Percentiles rank a stretch among this genome's conserved stretches.
phyloP scores from a whole-genome alignment of 2,329 filamentous ascomycete genomes.

The Phialocephala sp. region DNA sequence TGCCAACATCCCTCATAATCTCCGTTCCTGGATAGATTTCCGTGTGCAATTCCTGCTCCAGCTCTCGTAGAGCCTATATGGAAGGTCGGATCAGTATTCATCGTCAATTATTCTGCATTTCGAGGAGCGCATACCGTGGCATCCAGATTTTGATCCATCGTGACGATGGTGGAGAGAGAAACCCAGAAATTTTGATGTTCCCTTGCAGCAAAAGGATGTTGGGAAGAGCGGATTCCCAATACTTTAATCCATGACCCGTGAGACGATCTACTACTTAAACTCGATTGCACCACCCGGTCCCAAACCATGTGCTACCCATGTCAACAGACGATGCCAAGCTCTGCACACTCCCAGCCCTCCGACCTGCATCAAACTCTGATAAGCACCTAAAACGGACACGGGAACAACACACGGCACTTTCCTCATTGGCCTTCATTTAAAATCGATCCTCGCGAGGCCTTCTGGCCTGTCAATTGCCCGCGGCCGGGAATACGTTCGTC shows the following conservation, averaged over 20 bases:
- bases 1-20: slow-evolving; percentile 58
- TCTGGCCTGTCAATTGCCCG: neutral
- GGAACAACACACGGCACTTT: neutral
- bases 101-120: neutral
- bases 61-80: slow-evolving; percentile 34
- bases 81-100: neutral
- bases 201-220: neutral
- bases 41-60: slow-evolving; percentile 42
- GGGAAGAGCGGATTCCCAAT: neutral
- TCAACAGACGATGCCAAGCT: neutral
- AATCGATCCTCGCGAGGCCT: neutral
- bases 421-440: neutral
- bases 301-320: neutral
- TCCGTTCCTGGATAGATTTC: slow-evolving; percentile 44
- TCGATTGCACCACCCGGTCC: neutral
- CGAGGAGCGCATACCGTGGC: slow-evolving; percentile 24
- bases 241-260: neutral
- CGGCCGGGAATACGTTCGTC: neutral
- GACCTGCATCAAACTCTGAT: neutral
- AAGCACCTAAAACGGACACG: neutral
- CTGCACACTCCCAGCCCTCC: neutral
- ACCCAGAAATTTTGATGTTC: neutral
- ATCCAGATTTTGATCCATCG: slow-evolving; percentile 39
- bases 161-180: neutral
- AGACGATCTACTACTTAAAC: slow-evolving; percentile 5